These are phyloP conservation scores for Boletus vermiculosoides DNA, from an alignment of 768 basidiomycete genomes.

Conservation along the genomic window DNA sequence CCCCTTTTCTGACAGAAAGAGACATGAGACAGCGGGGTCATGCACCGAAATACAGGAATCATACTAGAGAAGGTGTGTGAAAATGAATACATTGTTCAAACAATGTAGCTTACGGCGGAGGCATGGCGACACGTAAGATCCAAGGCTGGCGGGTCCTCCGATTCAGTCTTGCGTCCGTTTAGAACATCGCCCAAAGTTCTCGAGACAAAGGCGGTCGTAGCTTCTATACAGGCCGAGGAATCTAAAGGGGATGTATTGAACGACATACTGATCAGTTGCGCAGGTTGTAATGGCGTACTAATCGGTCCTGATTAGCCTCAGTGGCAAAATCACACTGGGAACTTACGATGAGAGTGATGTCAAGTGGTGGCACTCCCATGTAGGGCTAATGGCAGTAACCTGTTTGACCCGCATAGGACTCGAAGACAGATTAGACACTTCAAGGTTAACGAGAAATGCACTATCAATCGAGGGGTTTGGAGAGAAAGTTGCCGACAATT, in stretches of 20 bases:
- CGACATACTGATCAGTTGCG: conserved; percentile 46
- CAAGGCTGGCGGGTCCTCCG: conserved; percentile 50
- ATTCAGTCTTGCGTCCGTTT: conserved; percentile 42
- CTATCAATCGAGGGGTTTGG: conserved; percentile 50
- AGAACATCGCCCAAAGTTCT: conserved; percentile 51
- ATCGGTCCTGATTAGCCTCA: conserved; percentile 10
- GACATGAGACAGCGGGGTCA: conserved; percentile 32
- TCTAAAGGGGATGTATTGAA: conserved; percentile 43
- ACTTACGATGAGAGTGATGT: conserved; percentile 45
- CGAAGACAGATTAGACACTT: conserved; percentile 51
- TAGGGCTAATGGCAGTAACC: conserved; percentile 63
- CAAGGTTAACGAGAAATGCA: conserved; percentile 53
- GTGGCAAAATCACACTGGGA: not conserved
- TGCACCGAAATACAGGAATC: conserved; percentile 17
- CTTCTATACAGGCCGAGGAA: conserved; percentile 36
- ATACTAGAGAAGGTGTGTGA: conserved; percentile 8
- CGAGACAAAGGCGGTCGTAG: conserved; percentile 50
- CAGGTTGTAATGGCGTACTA: conserved; percentile 46
- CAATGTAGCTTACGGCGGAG: conserved; percentile 38
- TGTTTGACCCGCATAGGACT: conserved; percentile 50
- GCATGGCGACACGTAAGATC: conserved; percentile 52
- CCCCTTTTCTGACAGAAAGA: conserved; percentile 53
- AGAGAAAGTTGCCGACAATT: conserved; percentile 48
- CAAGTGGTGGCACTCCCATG: conserved; percentile 57
- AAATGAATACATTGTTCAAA: not conserved